Evolutionary conservation across 1,284 basidiomycete species (phyloP).

Genomic region (Boletus putidus): DNA sequence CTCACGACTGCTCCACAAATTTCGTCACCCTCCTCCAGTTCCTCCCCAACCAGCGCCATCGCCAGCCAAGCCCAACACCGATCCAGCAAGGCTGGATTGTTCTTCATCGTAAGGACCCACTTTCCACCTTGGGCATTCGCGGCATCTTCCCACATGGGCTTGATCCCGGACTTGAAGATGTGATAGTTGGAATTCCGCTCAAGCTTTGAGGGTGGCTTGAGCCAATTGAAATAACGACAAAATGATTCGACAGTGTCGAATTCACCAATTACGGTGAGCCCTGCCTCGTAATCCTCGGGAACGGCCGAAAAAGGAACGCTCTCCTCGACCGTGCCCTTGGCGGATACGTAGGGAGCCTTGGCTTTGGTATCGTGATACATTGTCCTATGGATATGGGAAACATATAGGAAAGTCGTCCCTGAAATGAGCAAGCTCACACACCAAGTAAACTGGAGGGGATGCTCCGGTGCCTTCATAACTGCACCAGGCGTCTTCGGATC

Average conservation of each 20-base stretch:
- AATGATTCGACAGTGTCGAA: conserved; percentile 88
- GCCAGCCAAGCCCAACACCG: conserved; percentile 89
- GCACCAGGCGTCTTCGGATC: conserved; percentile 78
- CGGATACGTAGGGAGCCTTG: conserved; percentile 58
- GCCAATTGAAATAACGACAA: conserved; percentile 93
- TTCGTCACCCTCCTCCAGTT: conserved; percentile 83
- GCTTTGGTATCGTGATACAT: conserved; percentile 86
- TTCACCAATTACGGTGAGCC: conserved; percentile 75
- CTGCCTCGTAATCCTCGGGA: conserved; percentile 71
- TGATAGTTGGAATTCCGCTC: conserved; percentile 92
- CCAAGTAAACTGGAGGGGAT: conserved; percentile 84
- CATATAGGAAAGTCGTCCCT: conserved; percentile 3
- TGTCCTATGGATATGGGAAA: conserved; percentile 54
- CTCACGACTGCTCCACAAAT: conserved; percentile 92
- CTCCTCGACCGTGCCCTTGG: conserved; percentile 35
- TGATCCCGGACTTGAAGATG: conserved; percentile 88
- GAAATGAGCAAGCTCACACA: conserved; percentile 40
- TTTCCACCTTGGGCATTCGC: conserved; percentile 91
- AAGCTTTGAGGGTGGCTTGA: conserved; percentile 85
- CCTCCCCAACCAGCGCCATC: conserved; percentile 89
- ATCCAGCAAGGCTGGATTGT: conserved; percentile 77
- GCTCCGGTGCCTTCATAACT: conserved; percentile 71
- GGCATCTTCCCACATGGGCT: conserved; percentile 96
- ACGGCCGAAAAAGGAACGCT: conserved; percentile 33
- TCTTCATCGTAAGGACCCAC: conserved; percentile 92